These are phyloP conservation scores for Globisporangium echinulatum DNA, from an alignment of 352 stramenopile species.

Conservation along the genomic window DNA sequence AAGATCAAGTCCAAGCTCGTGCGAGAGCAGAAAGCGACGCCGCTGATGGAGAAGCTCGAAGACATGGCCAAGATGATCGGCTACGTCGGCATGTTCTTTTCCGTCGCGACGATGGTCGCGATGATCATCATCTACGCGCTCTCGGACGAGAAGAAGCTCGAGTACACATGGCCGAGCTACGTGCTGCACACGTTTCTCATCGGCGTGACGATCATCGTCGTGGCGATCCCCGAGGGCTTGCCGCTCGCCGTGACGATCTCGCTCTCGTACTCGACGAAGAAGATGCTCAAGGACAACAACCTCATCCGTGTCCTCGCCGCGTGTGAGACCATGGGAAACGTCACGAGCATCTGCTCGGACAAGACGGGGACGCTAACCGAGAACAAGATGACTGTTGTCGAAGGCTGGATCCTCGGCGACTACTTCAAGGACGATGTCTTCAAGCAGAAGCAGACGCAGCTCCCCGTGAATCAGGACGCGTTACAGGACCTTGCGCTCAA, in stretches of 20 bases:
- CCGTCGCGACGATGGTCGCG: constrained; percentile 79
- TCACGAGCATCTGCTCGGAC: constrained; percentile 97
- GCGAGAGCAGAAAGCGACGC: constrained; percentile 83
- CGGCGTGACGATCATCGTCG: constrained; percentile 92
- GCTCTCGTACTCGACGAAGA: constrained; percentile 94
- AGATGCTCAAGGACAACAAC: constrained; percentile 98
- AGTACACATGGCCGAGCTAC: constrained; percentile 68
- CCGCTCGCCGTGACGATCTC: constrained; percentile 92
- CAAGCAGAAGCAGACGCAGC: constrained; percentile 24
- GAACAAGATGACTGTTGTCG: constrained; percentile 97
- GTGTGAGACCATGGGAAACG: constrained; percentile 98
- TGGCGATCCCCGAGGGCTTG: constrained; percentile 92
- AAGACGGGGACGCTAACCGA: constrained; percentile 96
- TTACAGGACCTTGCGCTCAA: constrained; percentile 44
- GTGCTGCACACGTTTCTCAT: constrained; percentile 94
- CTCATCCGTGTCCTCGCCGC: constrained; percentile 96
- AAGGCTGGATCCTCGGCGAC: constrained; percentile 75
- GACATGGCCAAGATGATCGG: constrained; percentile 88
- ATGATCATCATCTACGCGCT: constrained; percentile 82
- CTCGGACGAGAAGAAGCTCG: constrained; percentile 44
- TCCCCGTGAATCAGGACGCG: constrained; percentile 30
- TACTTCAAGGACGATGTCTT: constrained; percentile 48
- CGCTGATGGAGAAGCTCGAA: constrained; percentile 91
- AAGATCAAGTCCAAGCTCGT: constrained; percentile 91
- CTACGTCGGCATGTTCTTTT: constrained; percentile 81